Percentiles rank a stretch among this genome's conserved stretches.
Conservation (phyloP, 2,329 filamentous ascomycete species). For the Colletotrichum phormii region DNA sequence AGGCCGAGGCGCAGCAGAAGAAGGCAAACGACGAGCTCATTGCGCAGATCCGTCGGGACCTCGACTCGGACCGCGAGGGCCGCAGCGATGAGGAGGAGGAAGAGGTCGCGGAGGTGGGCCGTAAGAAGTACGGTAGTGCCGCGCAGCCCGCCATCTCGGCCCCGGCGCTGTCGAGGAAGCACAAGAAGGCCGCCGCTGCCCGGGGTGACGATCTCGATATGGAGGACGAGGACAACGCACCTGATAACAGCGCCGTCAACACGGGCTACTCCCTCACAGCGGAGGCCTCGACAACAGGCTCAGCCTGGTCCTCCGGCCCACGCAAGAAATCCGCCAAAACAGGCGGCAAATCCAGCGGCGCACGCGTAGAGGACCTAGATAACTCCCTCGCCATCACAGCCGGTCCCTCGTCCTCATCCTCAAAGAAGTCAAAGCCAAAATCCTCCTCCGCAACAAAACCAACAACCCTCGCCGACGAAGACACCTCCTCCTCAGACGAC, state of each 20-base stretch:
- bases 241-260: conserved; percentile 38
- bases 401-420: conserved; percentile 39
- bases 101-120: conserved; percentile 71
- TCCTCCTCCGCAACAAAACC: neutral
- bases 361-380: conserved; percentile 52
- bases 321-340: conserved; percentile 46
- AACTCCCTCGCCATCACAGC: conserved; percentile 46
- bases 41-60: conserved; percentile 75
- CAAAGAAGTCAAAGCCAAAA: conserved; percentile 44
- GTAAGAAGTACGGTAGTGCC: conserved; percentile 73
- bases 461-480: conserved; percentile 42
- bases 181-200: conserved; percentile 44
- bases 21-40: conserved; percentile 84
- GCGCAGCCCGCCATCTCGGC: conserved; percentile 48
- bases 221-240: conserved; percentile 41
- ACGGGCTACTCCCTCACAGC: conserved; percentile 40
- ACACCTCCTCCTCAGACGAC: conserved; percentile 48
- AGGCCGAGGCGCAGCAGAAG: conserved; percentile 82
- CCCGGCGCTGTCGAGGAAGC: conserved; percentile 41
- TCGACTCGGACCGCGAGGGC: conserved; percentile 69
- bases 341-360: conserved; percentile 8
- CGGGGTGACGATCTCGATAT: conserved; percentile 43
- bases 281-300: conserved; percentile 45
- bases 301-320: conserved; percentile 56
- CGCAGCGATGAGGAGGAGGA: conserved; percentile 57